Base-by-base conservation (phyloP, 768 basidiomycete genomes). In the Punctularia strigosozonata region DNA sequence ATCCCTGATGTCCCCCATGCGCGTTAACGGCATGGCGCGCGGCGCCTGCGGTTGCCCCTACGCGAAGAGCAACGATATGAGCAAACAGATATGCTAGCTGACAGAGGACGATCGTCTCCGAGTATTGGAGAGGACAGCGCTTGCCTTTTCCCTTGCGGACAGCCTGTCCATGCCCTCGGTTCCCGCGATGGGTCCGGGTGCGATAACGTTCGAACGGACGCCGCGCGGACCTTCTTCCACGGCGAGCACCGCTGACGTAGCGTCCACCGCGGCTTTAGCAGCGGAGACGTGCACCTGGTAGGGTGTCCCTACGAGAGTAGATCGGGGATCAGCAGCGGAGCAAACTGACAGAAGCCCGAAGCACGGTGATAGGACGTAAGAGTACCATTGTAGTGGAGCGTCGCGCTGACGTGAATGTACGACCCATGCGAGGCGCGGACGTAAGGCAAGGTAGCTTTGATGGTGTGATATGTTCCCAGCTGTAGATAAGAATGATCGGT, bases 141-240 rank as follows among this genome's bases (percentile, higher is more conserved):
- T 25, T 22, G 36, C 38, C 21, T 40, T 46, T 15, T 39, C 40
- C 39, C 43, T 48, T 17, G 55, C 45, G 26, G 43, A 50, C 37
- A 86, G 68, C n/a, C 80, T 75, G 44, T 70, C 64, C 58, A 70
- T 62, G 39, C 81, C 82, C 55, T 84, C 88, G 1, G 94, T 95
- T 7, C 67, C 75, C 4, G 52, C 71, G 41, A 94, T 92, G 5
- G 85, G 79, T 3, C 91, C 84, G 4, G 88, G 87, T 3, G 86
- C 71, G 48, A 90, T 77, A 34, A 85, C 76, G 49, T 89, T 95
- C 14, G 87, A 86, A 33, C 92, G 78, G 15, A 98, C 77, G n/a
- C 94, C 94, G 48, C 77, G 72, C 4, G 92, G 94, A 1, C 92
- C 94, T 61, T 94, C 91, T 61, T 98, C 92, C 10, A 94, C 74